Evolutionary conservation across 192 early-diverging fungal species (phyloP).

Genomic region (Backusella circina): DNA sequence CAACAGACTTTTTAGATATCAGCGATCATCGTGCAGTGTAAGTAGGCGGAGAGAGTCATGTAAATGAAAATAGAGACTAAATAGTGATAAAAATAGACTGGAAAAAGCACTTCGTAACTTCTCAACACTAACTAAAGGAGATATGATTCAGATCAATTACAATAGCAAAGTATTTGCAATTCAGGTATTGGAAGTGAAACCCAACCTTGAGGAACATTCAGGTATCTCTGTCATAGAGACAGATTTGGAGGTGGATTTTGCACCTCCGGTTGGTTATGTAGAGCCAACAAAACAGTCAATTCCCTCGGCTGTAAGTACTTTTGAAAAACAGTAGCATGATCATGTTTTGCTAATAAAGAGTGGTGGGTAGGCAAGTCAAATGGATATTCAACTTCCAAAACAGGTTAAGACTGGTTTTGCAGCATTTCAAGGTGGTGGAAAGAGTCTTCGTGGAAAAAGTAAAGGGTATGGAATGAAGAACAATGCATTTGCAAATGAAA

Average conservation of each 20-base stretch:
- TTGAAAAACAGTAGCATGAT: not conserved
- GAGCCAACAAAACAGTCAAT: conserved; percentile 58
- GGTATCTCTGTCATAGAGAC: conserved; percentile 97
- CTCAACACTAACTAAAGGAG: conserved; percentile 87
- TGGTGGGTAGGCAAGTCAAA: conserved; percentile 34
- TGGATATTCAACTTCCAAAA: conserved; percentile 18
- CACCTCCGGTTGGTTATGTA: conserved; percentile 91
- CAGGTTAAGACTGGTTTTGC: conserved; percentile 6
- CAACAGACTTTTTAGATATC: conserved; percentile 94
- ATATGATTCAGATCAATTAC: conserved; percentile 91
- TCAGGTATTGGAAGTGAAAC: conserved; percentile 85
- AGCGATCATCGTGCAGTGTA: conserved; percentile 93
- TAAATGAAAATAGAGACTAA: no score
- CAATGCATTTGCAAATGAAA: not conserved
- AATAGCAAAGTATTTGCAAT: conserved; percentile 86
- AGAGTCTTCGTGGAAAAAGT: conserved; percentile 26
- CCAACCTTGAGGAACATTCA: conserved; percentile 45
- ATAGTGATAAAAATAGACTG: conserved; percentile 40
- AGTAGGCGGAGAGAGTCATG: no score
- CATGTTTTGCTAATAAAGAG: no score
- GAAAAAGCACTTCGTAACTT: conserved; percentile 93
- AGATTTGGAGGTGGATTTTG: conserved; percentile 96
- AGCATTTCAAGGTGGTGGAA: conserved; percentile 32
- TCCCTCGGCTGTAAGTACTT: conserved; percentile 21
- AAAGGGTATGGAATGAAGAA: conserved; percentile 33